Evolutionary conservation across 257 asterid genomes (phyloP).

Genomic region (Capsicum baccatum): DNA sequence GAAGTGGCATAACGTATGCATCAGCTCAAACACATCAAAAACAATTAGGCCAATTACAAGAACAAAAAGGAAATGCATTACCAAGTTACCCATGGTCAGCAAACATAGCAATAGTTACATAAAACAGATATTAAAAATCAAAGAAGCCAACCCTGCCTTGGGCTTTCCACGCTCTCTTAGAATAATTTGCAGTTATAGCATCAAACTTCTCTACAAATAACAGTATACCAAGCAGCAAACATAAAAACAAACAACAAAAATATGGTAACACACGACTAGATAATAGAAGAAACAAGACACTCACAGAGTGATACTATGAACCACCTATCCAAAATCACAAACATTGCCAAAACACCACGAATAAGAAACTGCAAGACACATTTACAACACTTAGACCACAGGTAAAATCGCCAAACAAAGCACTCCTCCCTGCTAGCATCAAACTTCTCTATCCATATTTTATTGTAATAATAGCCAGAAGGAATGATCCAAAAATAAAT

Average conservation of each 20-base stretch:
- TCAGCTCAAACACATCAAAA: not conserved
- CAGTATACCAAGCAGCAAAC: too few relatives aligned
- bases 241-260: too few relatives aligned
- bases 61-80: not conserved
- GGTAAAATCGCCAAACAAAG: too few relatives aligned
- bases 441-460: slow-evolving; percentile 5
- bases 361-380: too few relatives aligned
- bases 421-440: not conserved
- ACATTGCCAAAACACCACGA: too few relatives aligned
- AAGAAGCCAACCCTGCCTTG: not conserved
- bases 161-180: not conserved
- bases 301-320: too few relatives aligned
- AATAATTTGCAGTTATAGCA: not conserved
- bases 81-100: slow-evolving; percentile 13
- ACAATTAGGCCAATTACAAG: not conserved
- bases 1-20: not conserved
- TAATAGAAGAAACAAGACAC: too few relatives aligned
- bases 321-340: too few relatives aligned
- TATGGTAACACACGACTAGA: too few relatives aligned
- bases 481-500: not conserved
- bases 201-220: too few relatives aligned
- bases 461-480: not conserved
- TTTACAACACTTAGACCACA: too few relatives aligned
- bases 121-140: not conserved
- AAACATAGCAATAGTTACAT: not conserved